Base-by-base conservation (phyloP, 441 rosid species). In the Erodium texanum region DNA sequence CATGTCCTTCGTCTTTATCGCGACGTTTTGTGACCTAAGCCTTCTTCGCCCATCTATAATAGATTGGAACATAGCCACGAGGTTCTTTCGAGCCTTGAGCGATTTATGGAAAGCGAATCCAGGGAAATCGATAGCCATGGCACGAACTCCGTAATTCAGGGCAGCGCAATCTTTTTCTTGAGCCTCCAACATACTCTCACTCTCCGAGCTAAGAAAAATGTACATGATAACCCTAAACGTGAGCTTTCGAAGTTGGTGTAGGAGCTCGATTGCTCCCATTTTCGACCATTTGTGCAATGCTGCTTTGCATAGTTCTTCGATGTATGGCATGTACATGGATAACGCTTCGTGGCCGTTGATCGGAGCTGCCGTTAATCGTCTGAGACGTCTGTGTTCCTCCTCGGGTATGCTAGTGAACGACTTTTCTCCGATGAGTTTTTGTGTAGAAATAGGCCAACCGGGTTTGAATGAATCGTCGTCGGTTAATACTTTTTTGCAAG, bases 101-200 rank as follows among this genome's bases (percentile, higher is more conserved):
- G 96, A 93, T 74, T 75, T 82, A 68, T 90, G 77, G 79, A 86
- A 93, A 66, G 89, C 91, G 74, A 93, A 93, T 6, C 98, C 97
- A 1, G 97, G 97, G 70, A 90, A 24, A 78, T 90, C 88, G 75
- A 90, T 78, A 8, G 90, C 90, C 98, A 90, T 88, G 64, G 98
- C 90, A 75, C 98, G 70, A 65, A 93, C 85, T 65, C 96, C 98
- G 38, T 78, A 77, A 72, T 93, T 90, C 41, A 93, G 94, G 0
- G 76, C 38, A 0, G 94, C 84, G 71, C 89, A 93, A 70, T 90
- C 91, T 70, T 72, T 78, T 81, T 93, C 96, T 73, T 90, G 66
- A 14, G 83, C 86, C 71, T 89, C 91, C 88, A 86, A 75, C 9
- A 82, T 80, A 1, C 68, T 41, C 56, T 83, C 89, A 58, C 96